Evolutionary conservation across 2,329 filamentous ascomycete genomes (phyloP).

Genomic region (Clathrospora elynae): DNA sequence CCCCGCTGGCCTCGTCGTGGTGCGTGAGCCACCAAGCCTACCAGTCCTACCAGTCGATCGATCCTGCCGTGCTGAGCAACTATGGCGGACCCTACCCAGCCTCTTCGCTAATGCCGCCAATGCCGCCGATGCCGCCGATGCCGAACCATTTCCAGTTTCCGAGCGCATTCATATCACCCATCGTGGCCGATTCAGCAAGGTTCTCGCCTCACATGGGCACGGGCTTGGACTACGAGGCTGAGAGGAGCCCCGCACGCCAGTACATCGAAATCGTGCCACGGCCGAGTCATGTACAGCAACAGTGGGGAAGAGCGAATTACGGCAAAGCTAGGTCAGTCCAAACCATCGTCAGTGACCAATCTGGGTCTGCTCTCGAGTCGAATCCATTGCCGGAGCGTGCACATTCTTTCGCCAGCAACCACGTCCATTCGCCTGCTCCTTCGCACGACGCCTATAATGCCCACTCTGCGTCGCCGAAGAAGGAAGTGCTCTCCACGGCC

Average conservation of each 20-base stretch:
- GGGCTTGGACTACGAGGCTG: not conserved
- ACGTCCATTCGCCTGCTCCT: not conserved
- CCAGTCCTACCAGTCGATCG: not conserved
- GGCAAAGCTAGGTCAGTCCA: not conserved
- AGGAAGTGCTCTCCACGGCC: not conserved
- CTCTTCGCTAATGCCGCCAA: constrained; percentile 1
- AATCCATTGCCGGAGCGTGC: not conserved
- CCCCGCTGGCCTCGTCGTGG: constrained; percentile 23
- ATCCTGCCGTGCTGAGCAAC: not conserved
- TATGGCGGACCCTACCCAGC: not conserved
- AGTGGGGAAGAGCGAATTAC: not conserved
- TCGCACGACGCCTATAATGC: not conserved
- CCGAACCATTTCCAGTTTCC: not conserved
- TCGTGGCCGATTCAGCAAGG: not conserved
- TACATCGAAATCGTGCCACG: not conserved
- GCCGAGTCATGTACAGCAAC: not conserved
- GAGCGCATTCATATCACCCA: not conserved
- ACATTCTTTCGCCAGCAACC: not conserved
- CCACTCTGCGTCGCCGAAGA: constrained; percentile 2
- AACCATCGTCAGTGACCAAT: not conserved
- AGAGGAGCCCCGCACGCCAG: not conserved
- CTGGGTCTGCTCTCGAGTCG: not conserved
- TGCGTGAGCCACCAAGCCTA: constrained; percentile 4
- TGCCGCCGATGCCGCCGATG: not conserved
- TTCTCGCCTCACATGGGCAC: not conserved